Evolutionary conservation across 2,329 filamentous ascomycete genomes (phyloP), one percentile per base, ranked within the genome.

Genomic region (Hypoxylon sp.): DNA sequence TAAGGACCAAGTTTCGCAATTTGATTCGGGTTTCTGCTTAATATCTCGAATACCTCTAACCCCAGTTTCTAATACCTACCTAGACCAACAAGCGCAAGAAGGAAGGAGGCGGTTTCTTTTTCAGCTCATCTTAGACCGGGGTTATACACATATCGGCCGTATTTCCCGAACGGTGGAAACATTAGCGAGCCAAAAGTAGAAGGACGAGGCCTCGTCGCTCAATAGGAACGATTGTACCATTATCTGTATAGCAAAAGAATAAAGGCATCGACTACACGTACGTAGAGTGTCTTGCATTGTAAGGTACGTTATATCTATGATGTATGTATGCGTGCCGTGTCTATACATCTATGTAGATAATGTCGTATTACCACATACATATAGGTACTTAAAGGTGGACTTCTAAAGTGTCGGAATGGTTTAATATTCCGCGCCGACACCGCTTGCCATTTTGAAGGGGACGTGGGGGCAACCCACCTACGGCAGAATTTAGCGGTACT

Each of bases 1-100:
- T 97, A 85, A 69, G 83, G 14, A 59, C 2, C 5, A 4, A 19
- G 17, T 21, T 4, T 2, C 41, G 14, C 13, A 30, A 21, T 17
- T 21, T 17, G 19, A 43, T 36, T n/a, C 9, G 17, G 30, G 10
- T 38, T 7, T 25, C 28, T 51, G 13, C n/a, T 60, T 11, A 17
- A 50, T 23, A 10, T 19, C 34, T 46, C 59, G 11, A 17, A 50
- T 28, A 10, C n/a, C 34, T 46, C 62, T 70, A 60, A 65, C 48
- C 10, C 52, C 14, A 28, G n/a, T 59, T 52, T 49, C 21, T 13
- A 3, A n/a, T n/a, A n/a, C n/a, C n/a, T 25, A 10, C 63, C 41
- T 30, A 81, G 79, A 79, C 72, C 17, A 75, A 79, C 14, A 76
- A 76, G 57, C 75, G 79, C 38, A 79, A 68, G 21, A 70, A 65